Evolutionary conservation across 768 basidiomycete genomes (phyloP), one percentile per base, ranked within the genome.

Genomic region (Crepidotus variabilis): DNA sequence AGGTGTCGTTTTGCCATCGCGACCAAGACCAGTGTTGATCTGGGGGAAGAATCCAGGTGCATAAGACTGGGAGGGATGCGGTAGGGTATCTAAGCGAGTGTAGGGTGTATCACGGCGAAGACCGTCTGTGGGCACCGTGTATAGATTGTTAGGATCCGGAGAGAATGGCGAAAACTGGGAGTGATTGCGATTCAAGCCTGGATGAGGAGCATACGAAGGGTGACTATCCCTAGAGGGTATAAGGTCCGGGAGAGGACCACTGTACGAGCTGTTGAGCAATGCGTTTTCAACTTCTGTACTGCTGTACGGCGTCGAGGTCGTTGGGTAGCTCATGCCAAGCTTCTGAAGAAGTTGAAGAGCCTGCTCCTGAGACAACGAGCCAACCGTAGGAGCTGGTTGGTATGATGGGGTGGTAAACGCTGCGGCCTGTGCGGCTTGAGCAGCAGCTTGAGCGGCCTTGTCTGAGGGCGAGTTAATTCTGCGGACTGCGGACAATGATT

Each of bases 391-490:
- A 16, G 69, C 54, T 9, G 62, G 48, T 6, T 61, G 55, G 52
- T 69, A 75, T 45, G 78, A 8, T 4, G 28, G 75, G 39, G 63
- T 60, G 55, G 88, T 85, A 49, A 88, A 70, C 36, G 89, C 85
- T 22, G 87, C 87, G 13, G 86, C 83, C 67, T 92, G 90, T 7
- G 88, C 85, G 13, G 85, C 86, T 63, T 92, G 90, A 7, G 90
- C 92, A 16, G 92, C 92, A 2, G 92, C 92, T 68, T 93, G 92
- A 4, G 92, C 91, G 16, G 92, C 92, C 77, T 94, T 94, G 69
- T 93, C 92, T 92, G 58, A 45, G 18, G 51, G 49, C 57, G 3
- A 57, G 57, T 54, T 7, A 59, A 51, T 58, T 35, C 18, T 23
- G 21, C 13, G 9, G 34, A 54, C 23, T 14, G 34, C 21, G 9